Evolutionary conservation across 106 monocot species (phyloP), one percentile per base, ranked within the genome.

Genomic region (Allium sativum): DNA sequence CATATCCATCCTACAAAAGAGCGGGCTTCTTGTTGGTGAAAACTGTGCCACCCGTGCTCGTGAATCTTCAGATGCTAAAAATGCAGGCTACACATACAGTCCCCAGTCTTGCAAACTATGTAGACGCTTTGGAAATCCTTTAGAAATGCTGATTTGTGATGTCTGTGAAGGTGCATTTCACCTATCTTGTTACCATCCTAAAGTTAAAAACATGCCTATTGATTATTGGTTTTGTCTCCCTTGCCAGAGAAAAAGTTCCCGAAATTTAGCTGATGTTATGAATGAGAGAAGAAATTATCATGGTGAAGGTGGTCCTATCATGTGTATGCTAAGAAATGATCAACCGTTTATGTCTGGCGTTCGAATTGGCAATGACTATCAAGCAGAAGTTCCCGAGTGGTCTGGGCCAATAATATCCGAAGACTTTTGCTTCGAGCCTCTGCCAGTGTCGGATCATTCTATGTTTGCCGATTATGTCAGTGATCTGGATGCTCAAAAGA

Each of bases 131-230:
- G 81, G 66, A 50, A 72, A 59, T 55, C 55, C 79, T 14, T 14
- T 42, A 40, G 81, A 74, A 50, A 81, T 92, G 91, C 61, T 92
- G 54, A 86, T 92, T 48, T 92, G 91, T 71, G 91, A 92, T 55
- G 65, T 64, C 48, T 92, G 91, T 65, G 91, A 92, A 40, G 78
- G 81, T 65, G 80, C 86, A 69, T 92, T 78, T 81, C 91, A 92
- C 64, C n/a, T 81, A 53, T 65, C 72, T 54, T 92, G 91, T 64
- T 76, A 80, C 73, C 67, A 76, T n/a, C 62, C 76, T 10, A 72
- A 69, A 73, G 63, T 68, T 17, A 86, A 70, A 62, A 71, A 68
- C 43, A 17, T 70, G 40, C 83, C 56, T 16, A 58, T 40, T 43
- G 82, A 77, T 58, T 76, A 79, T 53, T 93, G 93, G 93, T 88